These are phyloP conservation scores for Rhodotorula toruloides DNA, from an alignment of 768 basidiomycete genomes.

Conservation along the genomic window DNA sequence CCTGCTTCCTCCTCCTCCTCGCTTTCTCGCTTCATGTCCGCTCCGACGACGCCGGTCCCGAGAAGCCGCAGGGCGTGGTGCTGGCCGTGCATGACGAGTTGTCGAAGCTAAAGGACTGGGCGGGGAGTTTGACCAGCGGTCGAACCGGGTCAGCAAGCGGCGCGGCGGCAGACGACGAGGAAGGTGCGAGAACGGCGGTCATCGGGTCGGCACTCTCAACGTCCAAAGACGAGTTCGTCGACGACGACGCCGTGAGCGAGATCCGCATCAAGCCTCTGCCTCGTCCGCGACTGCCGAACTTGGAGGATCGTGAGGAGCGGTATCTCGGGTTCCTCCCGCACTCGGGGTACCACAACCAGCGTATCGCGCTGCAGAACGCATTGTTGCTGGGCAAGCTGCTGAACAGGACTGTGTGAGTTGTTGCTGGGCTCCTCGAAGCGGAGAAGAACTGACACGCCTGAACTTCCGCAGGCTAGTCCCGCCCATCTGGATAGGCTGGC, in stretches of 20 bases:
- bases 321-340: conserved; percentile 75
- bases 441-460: background rate
- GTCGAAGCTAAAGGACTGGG: background rate
- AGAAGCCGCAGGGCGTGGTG: no score
- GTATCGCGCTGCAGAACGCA: conserved; percentile 75
- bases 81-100: no score
- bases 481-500: conserved; percentile 64
- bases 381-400: conserved; percentile 62
- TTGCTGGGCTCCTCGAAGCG: accelerated
- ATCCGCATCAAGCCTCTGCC: conserved; percentile 21
- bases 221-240: background rate
- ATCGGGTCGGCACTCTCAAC: no score
- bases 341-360: conserved; percentile 77
- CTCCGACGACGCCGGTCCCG: background rate
- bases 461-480: conserved; percentile 54
- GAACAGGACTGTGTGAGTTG: conserved; percentile 53
- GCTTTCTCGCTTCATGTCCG: background rate
- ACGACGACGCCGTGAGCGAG: background rate
- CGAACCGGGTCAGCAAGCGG: no score
- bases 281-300: background rate
- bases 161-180: background rate
- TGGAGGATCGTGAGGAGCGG: conserved; percentile 45
- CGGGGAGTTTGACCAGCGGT: no score
- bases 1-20: background rate
- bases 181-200: background rate